Evolutionary conservation across 331 rosid species (phyloP), one percentile per base, ranked within the genome.

Genomic region (Telfairia occidentalis): DNA sequence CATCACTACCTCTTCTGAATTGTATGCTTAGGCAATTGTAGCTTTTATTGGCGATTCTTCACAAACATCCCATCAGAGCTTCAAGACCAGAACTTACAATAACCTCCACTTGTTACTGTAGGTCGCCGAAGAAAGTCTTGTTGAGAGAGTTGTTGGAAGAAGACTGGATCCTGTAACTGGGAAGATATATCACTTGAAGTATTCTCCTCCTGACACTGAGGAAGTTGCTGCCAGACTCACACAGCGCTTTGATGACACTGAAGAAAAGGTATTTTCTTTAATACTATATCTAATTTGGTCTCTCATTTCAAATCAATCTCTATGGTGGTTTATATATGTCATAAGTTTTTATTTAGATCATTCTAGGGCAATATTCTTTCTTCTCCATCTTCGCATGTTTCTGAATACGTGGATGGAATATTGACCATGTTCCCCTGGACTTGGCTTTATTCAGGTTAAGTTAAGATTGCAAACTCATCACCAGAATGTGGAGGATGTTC

Each of bases 81-180:
- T 10, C 18, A 46, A 28, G 23, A 48, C 42, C 59, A 46, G 40
- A 71, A 71, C 71, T 1, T 34, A 3, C 57, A 34, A 29, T 73
- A 49, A 73, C 58, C 52, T 58, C 24, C 57, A 11, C 45, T 76
- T 81, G 28, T 65, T 49, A 73, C 78, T 86, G 38, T 89, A 93
- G 98, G 98, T 95, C 52, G 76, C 92, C 10, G 97, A 95, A 87
- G 92, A 87, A 40, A 40, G 77, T 84, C 99, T 95, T 61, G 89
- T 95, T 29, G 93, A 95, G 82, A 91, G 97, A 83, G 99, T 92
- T 37, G 92, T 84, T 75, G 99, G 99, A 61, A 86, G 99, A 73
- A 91, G 99, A 80, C 79, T 86, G 76, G 99, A 95, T 84, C 99
- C 99, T 70, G 84, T 88, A 43, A 91, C 97, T 48, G 96, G 99